Evolutionary conservation across 805 yeast species (phyloP).

Genomic region (Lipomyces chichibuensis): DNA sequence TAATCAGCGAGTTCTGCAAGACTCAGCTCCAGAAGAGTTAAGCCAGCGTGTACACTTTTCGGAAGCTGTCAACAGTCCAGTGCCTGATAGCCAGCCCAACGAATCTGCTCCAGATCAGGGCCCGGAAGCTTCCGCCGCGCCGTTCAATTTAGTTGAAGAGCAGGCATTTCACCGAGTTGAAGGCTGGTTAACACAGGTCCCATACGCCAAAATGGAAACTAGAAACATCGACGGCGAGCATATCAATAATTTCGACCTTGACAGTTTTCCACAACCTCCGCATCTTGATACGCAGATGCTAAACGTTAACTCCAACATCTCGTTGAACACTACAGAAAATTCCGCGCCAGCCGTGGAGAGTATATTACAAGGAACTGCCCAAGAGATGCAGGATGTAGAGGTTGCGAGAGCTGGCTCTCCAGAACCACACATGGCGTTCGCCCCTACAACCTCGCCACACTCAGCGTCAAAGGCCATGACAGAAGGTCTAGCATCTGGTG

Average conservation of each 20-base stretch:
- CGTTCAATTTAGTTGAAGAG: slow-evolving; percentile 5
- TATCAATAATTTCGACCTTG: background rate
- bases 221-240: background rate
- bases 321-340: background rate
- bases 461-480: slow-evolving; percentile 25
- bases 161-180: slow-evolving; percentile 3
- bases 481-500: slow-evolving; percentile 28
- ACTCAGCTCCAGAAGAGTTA: background rate
- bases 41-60: background rate
- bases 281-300: background rate
- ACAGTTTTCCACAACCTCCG: slow-evolving; percentile 1
- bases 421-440: background rate
- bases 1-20: background rate
- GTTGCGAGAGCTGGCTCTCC: slow-evolving; percentile 10
- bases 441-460: slow-evolving; percentile 1
- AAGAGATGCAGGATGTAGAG: background rate
- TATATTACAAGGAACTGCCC: background rate
- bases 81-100: background rate
- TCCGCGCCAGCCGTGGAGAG: background rate
- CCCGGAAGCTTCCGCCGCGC: background rate
- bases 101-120: background rate
- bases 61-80: background rate
- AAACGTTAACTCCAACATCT: background rate
- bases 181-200: slow-evolving; percentile 6
- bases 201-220: background rate